phyloP scores from a whole-genome alignment of 805 yeast genomes.

The Yamadazyma nakazawae region DNA sequence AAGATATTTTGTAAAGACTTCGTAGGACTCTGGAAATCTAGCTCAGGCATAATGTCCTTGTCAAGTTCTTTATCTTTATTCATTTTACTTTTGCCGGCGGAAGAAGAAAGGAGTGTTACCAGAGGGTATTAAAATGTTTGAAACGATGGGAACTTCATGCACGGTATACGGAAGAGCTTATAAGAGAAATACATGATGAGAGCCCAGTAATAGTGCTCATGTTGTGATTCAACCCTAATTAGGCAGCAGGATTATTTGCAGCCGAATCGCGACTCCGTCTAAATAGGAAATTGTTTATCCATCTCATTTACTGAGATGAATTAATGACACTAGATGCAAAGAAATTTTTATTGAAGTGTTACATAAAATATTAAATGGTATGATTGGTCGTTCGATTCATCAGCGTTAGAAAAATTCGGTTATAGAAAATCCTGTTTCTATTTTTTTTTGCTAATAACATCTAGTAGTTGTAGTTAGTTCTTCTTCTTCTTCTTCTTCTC shows the following conservation, averaged over 20 bases:
- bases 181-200: neutral
- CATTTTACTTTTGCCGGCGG: neutral
- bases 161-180: neutral
- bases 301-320: no score
- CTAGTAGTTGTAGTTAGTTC: conserved; percentile 16
- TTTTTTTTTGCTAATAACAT: neutral
- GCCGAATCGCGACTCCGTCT: neutral
- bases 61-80: neutral
- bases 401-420: neutral
- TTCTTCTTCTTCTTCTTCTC: conserved; percentile 32
- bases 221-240: neutral
- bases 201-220: neutral
- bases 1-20: conserved; percentile 25
- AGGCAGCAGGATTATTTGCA: neutral
- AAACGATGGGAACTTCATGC: neutral
- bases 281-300: neutral
- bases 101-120: neutral
- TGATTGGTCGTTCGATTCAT: conserved; percentile 5
- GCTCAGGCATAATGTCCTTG: neutral
- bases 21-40: conserved; percentile 23
- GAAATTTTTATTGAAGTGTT: conserved; percentile 1
- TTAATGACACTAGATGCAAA: neutral
- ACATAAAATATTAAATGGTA: conserved; percentile 6
- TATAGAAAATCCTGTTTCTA: conserved; percentile 1
- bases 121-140: neutral